Conservation (phyloP, 257 asterid species). For the Eucommia ulmoides region DNA sequence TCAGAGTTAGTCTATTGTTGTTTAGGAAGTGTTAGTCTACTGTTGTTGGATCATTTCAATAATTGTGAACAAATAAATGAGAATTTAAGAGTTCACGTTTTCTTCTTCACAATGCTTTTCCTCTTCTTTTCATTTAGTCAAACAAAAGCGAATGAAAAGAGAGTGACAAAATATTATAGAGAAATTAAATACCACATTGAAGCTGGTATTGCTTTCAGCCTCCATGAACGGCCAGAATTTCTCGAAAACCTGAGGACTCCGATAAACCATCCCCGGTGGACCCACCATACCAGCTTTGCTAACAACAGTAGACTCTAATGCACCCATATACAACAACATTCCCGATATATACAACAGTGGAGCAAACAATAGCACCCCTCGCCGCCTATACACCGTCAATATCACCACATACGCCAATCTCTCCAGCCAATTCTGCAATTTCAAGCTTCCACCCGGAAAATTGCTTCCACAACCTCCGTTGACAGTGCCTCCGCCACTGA, state of each 20-base stretch:
- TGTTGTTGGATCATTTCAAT: too few relatives aligned
- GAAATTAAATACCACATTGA: constrained; percentile 70
- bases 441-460: constrained; percentile 28
- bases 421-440: constrained; percentile 55
- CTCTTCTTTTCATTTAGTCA: too few relatives aligned
- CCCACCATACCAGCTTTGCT: constrained; percentile 29
- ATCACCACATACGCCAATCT: constrained; percentile 59
- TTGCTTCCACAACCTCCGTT: constrained; percentile 30
- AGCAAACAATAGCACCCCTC: constrained; percentile 84
- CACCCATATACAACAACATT: constrained; percentile 90
- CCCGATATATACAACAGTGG: constrained; percentile 84
- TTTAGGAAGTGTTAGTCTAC: too few relatives aligned
- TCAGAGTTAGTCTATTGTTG: too few relatives aligned
- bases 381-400: constrained; percentile 57
- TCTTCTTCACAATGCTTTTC: too few relatives aligned
- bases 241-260: constrained; percentile 88
- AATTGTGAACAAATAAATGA: too few relatives aligned
- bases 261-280: constrained; percentile 62
- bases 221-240: constrained; percentile 94
- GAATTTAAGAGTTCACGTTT: too few relatives aligned
- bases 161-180: too few relatives aligned
- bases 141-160: too few relatives aligned
- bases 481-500: constrained; percentile 12
- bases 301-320: constrained; percentile 48
- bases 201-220: constrained; percentile 60